Percentiles rank a stretch among this genome's conserved stretches.
Evolutionary conservation across 495 filamentous ascomycete species (phyloP).

Genomic region (Penicillium malachiteum): DNA sequence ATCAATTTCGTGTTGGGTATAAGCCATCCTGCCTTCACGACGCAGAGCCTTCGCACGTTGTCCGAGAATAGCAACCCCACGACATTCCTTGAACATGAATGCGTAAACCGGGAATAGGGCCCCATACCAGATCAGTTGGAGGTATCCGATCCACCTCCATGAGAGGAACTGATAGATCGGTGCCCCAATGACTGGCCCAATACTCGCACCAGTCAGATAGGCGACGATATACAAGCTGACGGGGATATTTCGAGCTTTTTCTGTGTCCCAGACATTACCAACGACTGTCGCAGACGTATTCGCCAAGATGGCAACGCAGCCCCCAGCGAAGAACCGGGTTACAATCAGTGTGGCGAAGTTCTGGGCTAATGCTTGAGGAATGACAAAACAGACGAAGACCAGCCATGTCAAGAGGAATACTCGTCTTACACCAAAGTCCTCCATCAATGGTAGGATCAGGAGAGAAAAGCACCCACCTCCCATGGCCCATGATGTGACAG

Average conservation of each 20-base stretch:
- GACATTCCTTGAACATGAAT: slow-evolving; percentile 43
- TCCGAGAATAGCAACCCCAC: slow-evolving; percentile 40
- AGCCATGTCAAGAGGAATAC: slow-evolving; percentile 47
- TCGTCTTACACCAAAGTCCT: slow-evolving; percentile 48
- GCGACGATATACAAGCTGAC: slow-evolving; percentile 45
- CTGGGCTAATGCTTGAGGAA: slow-evolving; percentile 48
- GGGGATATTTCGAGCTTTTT: slow-evolving; percentile 40
- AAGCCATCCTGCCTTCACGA: slow-evolving; percentile 26
- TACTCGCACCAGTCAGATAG: slow-evolving; percentile 41
- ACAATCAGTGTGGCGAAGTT: slow-evolving; percentile 52
- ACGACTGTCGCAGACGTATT: slow-evolving; percentile 48
- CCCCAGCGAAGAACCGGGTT: slow-evolving; percentile 48
- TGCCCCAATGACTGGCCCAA: slow-evolving; percentile 50
- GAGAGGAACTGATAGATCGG: slow-evolving; percentile 37
- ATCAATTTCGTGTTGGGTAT: slow-evolving; percentile 40
- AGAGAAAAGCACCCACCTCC: slow-evolving; percentile 49
- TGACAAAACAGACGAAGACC: slow-evolving; percentile 43
- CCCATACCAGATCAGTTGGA: slow-evolving; percentile 47
- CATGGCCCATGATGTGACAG: slow-evolving; percentile 48
- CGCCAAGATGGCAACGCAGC: slow-evolving; percentile 43
- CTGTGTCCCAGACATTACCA: slow-evolving; percentile 48
- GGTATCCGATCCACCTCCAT: slow-evolving; percentile 53
- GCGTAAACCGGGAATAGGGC: slow-evolving; percentile 38
- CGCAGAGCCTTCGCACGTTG: slow-evolving; percentile 33
- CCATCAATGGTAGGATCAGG: slow-evolving; percentile 51